Conservation (phyloP, 805 yeast species). For the Metschnikowia rubicola region DNA sequence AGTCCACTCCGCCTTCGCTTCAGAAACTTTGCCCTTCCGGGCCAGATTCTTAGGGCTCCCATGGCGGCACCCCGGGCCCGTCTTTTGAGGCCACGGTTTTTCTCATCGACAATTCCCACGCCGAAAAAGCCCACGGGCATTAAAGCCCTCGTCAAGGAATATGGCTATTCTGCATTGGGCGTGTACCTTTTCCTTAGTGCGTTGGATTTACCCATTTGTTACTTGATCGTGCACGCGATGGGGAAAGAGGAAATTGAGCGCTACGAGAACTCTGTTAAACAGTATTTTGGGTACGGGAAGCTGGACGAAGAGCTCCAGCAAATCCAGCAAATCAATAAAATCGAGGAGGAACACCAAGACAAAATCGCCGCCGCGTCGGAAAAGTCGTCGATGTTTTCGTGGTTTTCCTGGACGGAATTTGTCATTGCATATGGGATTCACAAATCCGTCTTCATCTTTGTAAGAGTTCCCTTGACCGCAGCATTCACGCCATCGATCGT, state of each 20-base stretch:
- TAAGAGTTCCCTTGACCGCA: constrained; percentile 86
- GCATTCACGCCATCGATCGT: constrained; percentile 86
- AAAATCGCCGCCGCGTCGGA: constrained; percentile 20
- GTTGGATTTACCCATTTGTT: constrained; percentile 82
- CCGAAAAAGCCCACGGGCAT: constrained; percentile 42
- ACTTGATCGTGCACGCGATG: constrained; percentile 73
- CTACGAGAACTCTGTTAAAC: constrained; percentile 59
- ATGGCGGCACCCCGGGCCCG: background rate
- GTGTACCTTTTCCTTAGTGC: constrained; percentile 72
- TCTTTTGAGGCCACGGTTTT: constrained; percentile 2
- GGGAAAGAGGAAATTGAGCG: constrained; percentile 80
- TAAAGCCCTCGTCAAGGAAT: constrained; percentile 71
- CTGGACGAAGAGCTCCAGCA: constrained; percentile 39
- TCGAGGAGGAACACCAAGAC: constrained; percentile 25
- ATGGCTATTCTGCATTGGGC: constrained; percentile 89
- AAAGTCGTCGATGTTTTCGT: constrained; percentile 23
- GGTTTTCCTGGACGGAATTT: constrained; percentile 71
- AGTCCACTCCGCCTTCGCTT: constrained; percentile 3
- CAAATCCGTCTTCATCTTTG: constrained; percentile 69
- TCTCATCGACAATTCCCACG: constrained; percentile 1
- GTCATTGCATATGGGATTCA: constrained; percentile 91
- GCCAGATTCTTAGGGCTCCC: constrained; percentile 1
- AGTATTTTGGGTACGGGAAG: constrained; percentile 60
- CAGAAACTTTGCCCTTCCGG: constrained; percentile 8
- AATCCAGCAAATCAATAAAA: constrained; percentile 33